Base-by-base conservation (phyloP, 768 basidiomycete genomes). In the Guyanaporus albipodus region DNA sequence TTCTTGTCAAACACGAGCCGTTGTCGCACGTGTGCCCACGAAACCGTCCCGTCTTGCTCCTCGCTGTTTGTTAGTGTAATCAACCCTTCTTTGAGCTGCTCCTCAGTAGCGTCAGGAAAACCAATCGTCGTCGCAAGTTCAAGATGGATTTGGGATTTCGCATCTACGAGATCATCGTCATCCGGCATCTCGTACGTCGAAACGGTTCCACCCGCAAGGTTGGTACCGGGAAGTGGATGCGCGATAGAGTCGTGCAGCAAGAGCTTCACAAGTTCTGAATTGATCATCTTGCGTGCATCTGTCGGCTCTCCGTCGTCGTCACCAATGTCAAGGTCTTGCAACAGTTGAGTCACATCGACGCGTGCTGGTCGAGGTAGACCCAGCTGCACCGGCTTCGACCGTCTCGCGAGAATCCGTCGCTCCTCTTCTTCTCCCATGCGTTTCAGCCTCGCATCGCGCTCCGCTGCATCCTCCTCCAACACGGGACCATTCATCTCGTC, bases 191-290 rank as follows among this genome's bases (percentile, higher is more conserved):
- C 73, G 51, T 94, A 91, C 1, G 61, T 59, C 14, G 90, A 91
- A 19, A 74, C 70, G 0, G 82, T 80, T 11, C 82, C 77, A 6
- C 92, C 91, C 6, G 91, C 78, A 28, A 78, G 74, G 19, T 77
- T 76, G 9, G 92, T 93, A 3, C 96, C 96, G 9, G 94, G 91
- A 12, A 97, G 68, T 4, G 95, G 94, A 67, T 93, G 74, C 0
- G 80, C 77, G 46, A 97, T 80, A 6, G 92, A 78, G 65, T 99
- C 96, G 61, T 98, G 93, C 44, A 82, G 77, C 49, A 98, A 70
- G 36, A 99, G 75, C 32, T 74, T 71, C 4, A 79, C 85, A 38
- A 98, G 74, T 61, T 98, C 96, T 17, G 70, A 62, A 58, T 92
- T 78, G 58, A 99, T 75, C 26, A 93, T 68, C 47, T 68, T 75